Evolutionary conservation across 805 yeast species (phyloP).

Genomic region (Pichia occidentalis): DNA sequence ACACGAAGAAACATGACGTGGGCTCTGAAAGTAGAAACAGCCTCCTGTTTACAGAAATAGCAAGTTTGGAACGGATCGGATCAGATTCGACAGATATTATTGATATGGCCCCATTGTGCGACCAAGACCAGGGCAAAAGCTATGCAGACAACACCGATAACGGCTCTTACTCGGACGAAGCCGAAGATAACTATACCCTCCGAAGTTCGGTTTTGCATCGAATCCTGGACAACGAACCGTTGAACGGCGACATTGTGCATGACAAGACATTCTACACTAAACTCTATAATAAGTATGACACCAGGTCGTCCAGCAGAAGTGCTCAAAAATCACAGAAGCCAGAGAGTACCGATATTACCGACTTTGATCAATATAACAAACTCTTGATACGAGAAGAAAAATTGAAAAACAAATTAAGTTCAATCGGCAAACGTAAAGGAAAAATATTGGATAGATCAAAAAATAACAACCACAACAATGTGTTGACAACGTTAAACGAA

Average conservation of each 20-base stretch:
- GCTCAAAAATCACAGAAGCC: not conserved
- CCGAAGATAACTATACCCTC: conserved; percentile 14
- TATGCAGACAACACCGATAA: not conserved
- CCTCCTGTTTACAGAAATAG: too few species aligned
- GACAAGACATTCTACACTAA: conserved; percentile 20
- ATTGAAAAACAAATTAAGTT: conserved; percentile 18
- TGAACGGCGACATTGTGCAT: conserved; percentile 7
- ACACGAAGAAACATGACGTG: not conserved
- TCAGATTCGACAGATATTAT: not conserved
- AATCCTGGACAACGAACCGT: conserved; percentile 19
- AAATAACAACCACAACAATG: conserved; percentile 5
- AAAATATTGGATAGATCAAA: not conserved
- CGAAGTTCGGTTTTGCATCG: conserved; percentile 20
- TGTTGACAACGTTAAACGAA: conserved; percentile 19
- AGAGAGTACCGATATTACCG: conserved; percentile 16
- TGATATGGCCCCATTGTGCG: too few species aligned
- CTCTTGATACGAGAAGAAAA: conserved; percentile 23
- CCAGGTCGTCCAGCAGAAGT: not conserved
- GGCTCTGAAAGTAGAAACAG: too few species aligned
- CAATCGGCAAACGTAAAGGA: conserved; percentile 9
- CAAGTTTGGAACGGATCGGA: not conserved
- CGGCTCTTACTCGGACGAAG: too few species aligned
- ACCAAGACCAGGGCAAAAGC: not conserved
- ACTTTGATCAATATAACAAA: conserved; percentile 27
- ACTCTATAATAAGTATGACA: conserved; percentile 20